phyloP scores from a whole-genome alignment of 768 basidiomycete species.

The Suillus ampliporus region DNA sequence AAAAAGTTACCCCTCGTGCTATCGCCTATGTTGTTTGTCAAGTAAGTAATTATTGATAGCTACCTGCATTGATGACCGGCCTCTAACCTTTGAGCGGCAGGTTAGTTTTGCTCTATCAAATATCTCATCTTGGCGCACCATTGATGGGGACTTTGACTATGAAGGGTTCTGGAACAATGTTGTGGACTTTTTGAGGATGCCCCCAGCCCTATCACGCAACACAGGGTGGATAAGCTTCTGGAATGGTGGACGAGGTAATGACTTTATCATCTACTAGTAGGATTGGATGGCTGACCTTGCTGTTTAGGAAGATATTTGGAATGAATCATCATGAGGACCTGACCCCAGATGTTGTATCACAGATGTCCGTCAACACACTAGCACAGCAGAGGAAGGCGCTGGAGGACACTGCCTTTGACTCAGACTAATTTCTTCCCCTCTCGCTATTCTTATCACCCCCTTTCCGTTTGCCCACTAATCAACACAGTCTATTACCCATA shows the following conservation, averaged over 20 bases:
- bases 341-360: neutral
- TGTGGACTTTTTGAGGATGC: conserved; percentile 20
- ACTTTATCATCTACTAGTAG: neutral
- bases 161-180: conserved; percentile 21
- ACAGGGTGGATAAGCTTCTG: conserved; percentile 6
- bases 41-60: conserved; percentile 10
- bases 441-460: too few species aligned
- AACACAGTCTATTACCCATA: too few species aligned
- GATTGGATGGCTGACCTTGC: neutral
- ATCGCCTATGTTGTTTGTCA: conserved; percentile 34
- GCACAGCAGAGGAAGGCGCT: neutral
- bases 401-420: neutral
- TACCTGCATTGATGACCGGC: neutral
- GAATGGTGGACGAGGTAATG: conserved; percentile 19
- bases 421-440: neutral
- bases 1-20: conserved; percentile 14
- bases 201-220: neutral
- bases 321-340: neutral
- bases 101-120: conserved; percentile 22
- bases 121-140: conserved; percentile 9
- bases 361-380: neutral
- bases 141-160: conserved; percentile 17
- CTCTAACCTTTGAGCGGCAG: neutral
- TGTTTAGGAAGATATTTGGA: neutral
- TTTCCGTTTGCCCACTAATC: too few species aligned